phyloP scores from a whole-genome alignment of 2,329 filamentous ascomycete genomes.

The Neobulgaria alba region DNA sequence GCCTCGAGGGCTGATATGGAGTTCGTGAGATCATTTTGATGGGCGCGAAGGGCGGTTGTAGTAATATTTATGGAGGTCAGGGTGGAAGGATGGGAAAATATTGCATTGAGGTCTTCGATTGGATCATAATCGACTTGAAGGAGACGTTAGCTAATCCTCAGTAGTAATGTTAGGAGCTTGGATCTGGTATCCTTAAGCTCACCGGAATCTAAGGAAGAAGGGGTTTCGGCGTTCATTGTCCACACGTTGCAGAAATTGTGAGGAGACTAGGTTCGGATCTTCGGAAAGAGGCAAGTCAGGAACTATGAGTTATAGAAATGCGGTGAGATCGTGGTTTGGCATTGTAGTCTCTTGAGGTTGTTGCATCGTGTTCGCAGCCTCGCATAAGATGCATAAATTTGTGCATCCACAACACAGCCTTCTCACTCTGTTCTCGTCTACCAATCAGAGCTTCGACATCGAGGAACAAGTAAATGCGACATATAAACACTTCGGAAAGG shows the following conservation, averaged over 20 bases:
- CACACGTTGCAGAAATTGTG: background rate
- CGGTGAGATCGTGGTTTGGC: background rate
- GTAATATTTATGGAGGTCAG: conserved; percentile 69
- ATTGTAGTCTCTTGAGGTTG: background rate
- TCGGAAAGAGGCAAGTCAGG: background rate
- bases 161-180: conserved; percentile 1
- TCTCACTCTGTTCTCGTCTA: background rate
- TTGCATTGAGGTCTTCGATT: conserved; percentile 82
- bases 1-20: conserved; percentile 66
- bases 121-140: conserved; percentile 74
- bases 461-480: no score
- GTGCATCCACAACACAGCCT: background rate
- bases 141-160: conserved; percentile 11
- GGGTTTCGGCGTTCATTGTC: conserved; percentile 25
- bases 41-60: conserved; percentile 61
- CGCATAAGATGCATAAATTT: background rate
- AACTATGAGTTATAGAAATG: background rate
- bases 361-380: background rate
- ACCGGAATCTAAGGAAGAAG: conserved; percentile 29
- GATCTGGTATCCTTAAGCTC: conserved; percentile 16
- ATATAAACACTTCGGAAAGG: no score
- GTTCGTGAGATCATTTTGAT: conserved; percentile 74
- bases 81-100: conserved; percentile 85
- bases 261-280: background rate
- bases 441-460: background rate